A percentile compares a stretch with the other conserved stretches of the same genome.
phyloP scores from a whole-genome alignment of 179 eudicot species.

The Patellifolia procumbens region DNA sequence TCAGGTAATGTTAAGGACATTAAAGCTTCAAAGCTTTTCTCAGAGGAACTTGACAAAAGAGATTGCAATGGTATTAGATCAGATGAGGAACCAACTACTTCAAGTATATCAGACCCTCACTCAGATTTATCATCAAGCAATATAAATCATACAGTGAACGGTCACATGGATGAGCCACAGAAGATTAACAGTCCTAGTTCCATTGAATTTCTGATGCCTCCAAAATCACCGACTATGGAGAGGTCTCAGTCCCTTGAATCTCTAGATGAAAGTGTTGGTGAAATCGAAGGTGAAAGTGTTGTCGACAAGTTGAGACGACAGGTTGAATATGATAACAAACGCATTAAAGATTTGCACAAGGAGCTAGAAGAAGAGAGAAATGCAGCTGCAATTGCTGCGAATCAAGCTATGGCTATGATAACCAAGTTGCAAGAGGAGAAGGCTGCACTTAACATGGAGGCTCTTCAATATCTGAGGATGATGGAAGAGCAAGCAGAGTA shows the following conservation, averaged over 20 bases:
- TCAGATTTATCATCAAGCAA: conserved; percentile 9
- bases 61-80: conserved; percentile 23
- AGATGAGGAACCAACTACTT: conserved; percentile 19
- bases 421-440: conserved; percentile 91
- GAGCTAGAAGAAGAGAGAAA: conserved; percentile 91
- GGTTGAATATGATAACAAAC: conserved; percentile 40
- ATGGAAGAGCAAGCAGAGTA: conserved; percentile 91
- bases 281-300: conserved; percentile 34
- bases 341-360: conserved; percentile 39
- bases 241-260: conserved; percentile 37
- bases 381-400: conserved; percentile 84
- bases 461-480: conserved; percentile 86
- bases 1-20: conserved; percentile 13
- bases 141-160: conserved; percentile 16
- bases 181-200: conserved; percentile 21
- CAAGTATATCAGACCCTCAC: conserved; percentile 10
- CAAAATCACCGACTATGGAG: conserved; percentile 25
- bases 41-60: conserved; percentile 23
- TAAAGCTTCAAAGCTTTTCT: conserved; percentile 13
- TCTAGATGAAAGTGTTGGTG: conserved; percentile 29
- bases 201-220: conserved; percentile 18
- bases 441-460: conserved; percentile 91
- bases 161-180: conserved; percentile 23
- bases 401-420: conserved; percentile 93
- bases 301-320: conserved; percentile 32